These are phyloP conservation scores for Cyberlindnera maritima DNA, from an alignment of 805 yeast genomes.

Conservation along the genomic window DNA sequence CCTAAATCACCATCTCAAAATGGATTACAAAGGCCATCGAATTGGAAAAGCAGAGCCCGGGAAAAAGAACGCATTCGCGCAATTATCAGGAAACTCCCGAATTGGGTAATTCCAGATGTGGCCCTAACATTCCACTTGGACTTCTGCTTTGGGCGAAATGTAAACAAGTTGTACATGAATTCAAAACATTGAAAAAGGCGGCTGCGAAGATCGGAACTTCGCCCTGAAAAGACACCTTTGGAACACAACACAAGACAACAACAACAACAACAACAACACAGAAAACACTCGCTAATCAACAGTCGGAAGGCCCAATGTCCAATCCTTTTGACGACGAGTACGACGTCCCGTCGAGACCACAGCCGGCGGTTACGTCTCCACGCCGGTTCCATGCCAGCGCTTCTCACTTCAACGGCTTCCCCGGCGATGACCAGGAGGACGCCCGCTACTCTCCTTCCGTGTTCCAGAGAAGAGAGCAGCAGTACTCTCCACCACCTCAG, in stretches of 20 bases:
- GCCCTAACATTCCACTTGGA: constrained; percentile 1
- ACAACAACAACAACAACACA: too few species aligned
- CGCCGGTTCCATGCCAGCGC: constrained; percentile 16
- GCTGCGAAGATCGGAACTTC: background rate
- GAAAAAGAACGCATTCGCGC: constrained; percentile 2
- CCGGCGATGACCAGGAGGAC: constrained; percentile 8
- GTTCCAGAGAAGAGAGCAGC: constrained; percentile 34
- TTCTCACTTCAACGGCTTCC: constrained; percentile 19
- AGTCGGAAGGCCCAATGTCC: constrained; percentile 19
- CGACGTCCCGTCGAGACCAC: constrained; percentile 20
- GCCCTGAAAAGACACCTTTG: background rate
- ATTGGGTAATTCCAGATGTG: constrained; percentile 1
- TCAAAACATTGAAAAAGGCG: constrained; percentile 5
- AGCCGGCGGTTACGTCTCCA: constrained; percentile 26
- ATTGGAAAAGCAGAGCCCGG: constrained; percentile 7
- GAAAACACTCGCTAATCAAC: background rate
- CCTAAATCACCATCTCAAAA: background rate
- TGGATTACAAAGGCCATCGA: too few species aligned
- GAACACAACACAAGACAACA: too few species aligned
- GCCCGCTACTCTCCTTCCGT: constrained; percentile 43
- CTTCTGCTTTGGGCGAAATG: constrained; percentile 22
- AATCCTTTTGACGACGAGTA: constrained; percentile 31
- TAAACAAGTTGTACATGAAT: constrained; percentile 17
- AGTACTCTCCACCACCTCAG: constrained; percentile 12
- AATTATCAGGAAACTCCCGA: background rate